Percentiles rank a stretch among this genome's conserved stretches.
These are phyloP conservation scores for Chaetomium sp. DNA, from an alignment of 2,329 filamentous ascomycete species.

Conservation along the genomic window DNA sequence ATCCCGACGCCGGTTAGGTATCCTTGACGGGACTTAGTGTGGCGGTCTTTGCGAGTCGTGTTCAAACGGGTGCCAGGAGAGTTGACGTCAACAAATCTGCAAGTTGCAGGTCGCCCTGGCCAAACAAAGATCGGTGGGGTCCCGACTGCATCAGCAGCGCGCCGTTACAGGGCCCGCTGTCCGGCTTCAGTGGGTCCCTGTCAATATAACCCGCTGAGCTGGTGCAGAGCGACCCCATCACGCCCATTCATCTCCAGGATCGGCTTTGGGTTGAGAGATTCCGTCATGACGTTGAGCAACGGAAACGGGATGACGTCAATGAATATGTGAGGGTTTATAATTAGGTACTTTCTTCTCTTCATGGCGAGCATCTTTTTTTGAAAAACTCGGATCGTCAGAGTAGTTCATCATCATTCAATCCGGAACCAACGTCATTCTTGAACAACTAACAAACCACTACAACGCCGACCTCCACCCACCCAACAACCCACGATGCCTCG, in stretches of 20 bases:
- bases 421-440: neutral
- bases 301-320: constrained; percentile 5
- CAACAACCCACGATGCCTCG: constrained; percentile 49
- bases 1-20: constrained; percentile 1
- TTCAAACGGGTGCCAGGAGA: neutral
- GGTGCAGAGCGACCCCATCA: too few relatives aligned
- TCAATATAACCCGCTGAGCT: neutral
- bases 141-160: too few relatives aligned
- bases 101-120: neutral
- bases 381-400: neutral
- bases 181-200: neutral
- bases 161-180: neutral
- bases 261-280: neutral
- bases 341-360: neutral
- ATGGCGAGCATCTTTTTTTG: neutral
- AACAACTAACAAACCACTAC: neutral
- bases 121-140: neutral
- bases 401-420: neutral
- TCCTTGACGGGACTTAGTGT: neutral
- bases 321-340: neutral
- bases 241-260: neutral
- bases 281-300: constrained; percentile 8
- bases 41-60: neutral
- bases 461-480: neutral
- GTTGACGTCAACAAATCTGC: constrained; percentile 4